Conservation (phyloP, 257 asterid genomes). For the Solanum sitiens region DNA sequence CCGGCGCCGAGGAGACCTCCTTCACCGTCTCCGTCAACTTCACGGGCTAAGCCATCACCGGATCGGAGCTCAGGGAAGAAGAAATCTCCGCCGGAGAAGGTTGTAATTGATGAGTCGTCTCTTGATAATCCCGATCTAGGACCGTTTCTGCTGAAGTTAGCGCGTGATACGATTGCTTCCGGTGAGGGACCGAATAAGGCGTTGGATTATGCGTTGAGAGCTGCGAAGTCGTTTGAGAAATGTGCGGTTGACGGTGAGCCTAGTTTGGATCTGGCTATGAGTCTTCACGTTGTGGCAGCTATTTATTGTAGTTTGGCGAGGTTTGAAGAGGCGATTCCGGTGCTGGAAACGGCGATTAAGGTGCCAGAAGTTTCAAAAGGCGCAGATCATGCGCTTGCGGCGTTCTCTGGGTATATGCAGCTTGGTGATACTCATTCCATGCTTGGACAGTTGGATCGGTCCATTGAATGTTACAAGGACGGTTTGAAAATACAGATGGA, state of each 20-base stretch:
- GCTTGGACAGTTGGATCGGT: conserved; percentile 96
- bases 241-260: conserved; percentile 72
- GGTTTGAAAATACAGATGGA: conserved; percentile 94
- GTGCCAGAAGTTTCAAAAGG: conserved; percentile 81
- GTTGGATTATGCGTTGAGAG: conserved; percentile 74
- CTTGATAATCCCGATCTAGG: conserved; percentile 99
- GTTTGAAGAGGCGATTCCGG: conserved; percentile 91
- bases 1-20: conserved; percentile 79
- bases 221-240: conserved; percentile 71
- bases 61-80: conserved; percentile 80
- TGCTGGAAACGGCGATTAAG: conserved; percentile 74
- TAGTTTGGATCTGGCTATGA: conserved; percentile 90
- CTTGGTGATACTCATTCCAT: conserved; percentile 92
- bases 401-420: conserved; percentile 92
- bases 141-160: conserved; percentile 73
- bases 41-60: conserved; percentile 89
- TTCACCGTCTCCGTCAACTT: conserved; percentile 85
- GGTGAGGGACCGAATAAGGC: conserved; percentile 92
- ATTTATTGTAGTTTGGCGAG: conserved; percentile 86
- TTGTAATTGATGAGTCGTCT: conserved; percentile 53
- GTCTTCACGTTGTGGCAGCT: conserved; percentile 95
- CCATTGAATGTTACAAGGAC: conserved; percentile 67
- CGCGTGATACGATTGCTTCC: conserved; percentile 86
- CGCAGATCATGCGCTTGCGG: conserved; percentile 95
- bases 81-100: conserved; percentile 71